These are phyloP conservation scores for Umbellularia californica DNA, from an alignment of 164 flowering plant genomes.

Conservation along the genomic window DNA sequence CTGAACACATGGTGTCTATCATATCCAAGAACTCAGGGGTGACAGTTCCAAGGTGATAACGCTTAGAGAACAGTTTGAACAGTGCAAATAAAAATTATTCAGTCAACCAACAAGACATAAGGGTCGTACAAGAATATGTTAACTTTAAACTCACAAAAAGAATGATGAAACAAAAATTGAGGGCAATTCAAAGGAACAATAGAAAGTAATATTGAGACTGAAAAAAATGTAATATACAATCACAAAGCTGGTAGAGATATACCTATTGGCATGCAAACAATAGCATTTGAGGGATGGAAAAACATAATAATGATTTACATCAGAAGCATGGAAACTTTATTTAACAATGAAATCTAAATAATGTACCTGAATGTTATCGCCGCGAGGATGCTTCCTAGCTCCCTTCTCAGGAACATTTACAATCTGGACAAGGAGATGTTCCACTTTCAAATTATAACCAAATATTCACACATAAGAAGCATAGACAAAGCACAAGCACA, in stretches of 20 bases:
- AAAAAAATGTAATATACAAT: neutral
- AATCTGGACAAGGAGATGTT: constrained; percentile 47
- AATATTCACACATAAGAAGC: neutral
- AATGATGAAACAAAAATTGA: neutral
- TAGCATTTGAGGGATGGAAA: neutral
- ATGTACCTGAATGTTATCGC: constrained; percentile 88
- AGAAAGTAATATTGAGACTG: neutral
- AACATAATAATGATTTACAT: neutral
- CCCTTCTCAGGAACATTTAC: constrained; percentile 99
- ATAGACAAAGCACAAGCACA: neutral
- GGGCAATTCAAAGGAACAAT: no score
- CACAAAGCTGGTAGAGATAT: neutral
- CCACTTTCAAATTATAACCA: neutral
- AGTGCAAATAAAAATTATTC: neutral
- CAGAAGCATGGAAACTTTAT: neutral
- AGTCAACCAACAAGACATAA: no score
- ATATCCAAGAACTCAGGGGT: neutral
- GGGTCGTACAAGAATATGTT: no score
- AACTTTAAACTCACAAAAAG: no score
- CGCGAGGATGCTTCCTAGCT: constrained; percentile 96
- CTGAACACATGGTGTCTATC: neutral
- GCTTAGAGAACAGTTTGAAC: neutral
- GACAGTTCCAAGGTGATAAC: neutral
- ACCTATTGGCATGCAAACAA: neutral
- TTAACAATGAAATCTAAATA: neutral